Base-by-base conservation (phyloP, 495 filamentous ascomycete genomes). In the Saxophila tyrrhenica region DNA sequence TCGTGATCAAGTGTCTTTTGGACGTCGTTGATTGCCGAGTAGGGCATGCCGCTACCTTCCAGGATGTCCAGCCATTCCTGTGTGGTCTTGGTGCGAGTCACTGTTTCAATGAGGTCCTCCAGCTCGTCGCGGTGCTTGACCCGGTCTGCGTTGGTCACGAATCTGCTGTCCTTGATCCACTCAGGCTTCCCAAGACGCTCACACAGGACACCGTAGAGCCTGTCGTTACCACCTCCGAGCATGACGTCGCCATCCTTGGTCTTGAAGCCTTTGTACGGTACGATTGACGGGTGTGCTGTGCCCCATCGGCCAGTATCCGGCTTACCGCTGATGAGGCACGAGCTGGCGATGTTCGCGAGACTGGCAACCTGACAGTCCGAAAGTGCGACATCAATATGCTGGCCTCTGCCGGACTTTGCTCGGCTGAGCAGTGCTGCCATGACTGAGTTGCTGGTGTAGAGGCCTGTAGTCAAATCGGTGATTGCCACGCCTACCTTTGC, bases 401-500 rank as follows among this genome's bases (percentile, higher is more conserved):
- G 92, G 0, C 92, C 92, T 58, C 75, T 79, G 0, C 84, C 83
- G 0, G 82, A 86, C 47, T 70, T 75, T 1, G 62, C 76, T 16
- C 92, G 78, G 0, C 78, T 76, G 48, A 98, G 72, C 44, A 98
- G 71, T 0, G 94, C 90, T 0, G 92, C 92, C 88, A 97, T 94
- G 63, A 98, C 89, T 29, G 85, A 80, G 69, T 97, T 97, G 46
- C 86, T 89, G n/a, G 92, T 89, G 65, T 97, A 97, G n/a, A 98
- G 65, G 0, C 92, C 92, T 0, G 92, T 97, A 0, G 92, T 97
- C 50, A 98, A 69, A 66, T 98, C 92, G 0, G 94, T 98, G 7
- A 97, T 91, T 5, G 92, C 92, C 15, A 97, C 92, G 3, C 92
- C 92, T 1, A 98, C 92, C 70, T 98, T 98, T 15, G 95, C 94